Evolutionary conservation across 495 filamentous ascomycete species (phyloP).

Genomic region (Talaromyces stipitatus): DNA sequence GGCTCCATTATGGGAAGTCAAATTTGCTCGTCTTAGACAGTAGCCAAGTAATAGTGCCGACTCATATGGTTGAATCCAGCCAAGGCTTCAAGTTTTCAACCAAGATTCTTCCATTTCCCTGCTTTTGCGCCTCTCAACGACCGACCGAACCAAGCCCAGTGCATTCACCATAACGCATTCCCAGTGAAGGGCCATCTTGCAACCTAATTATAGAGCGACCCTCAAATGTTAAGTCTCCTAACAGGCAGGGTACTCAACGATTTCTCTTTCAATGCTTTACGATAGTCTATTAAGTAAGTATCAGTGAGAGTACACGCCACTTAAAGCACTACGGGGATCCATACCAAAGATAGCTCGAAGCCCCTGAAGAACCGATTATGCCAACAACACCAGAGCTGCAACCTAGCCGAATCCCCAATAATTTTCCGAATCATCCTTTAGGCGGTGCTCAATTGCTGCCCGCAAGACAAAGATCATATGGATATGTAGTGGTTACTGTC

Average conservation of each 20-base stretch:
- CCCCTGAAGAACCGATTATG: constrained; percentile 1
- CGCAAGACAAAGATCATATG: not conserved
- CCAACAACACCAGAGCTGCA: not conserved
- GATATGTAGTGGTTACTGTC: not conserved
- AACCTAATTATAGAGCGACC: no score
- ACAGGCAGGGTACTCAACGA: not conserved
- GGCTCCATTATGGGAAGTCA: no score
- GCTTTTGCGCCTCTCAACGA: no score
- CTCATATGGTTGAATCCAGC: no score
- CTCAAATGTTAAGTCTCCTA: not conserved
- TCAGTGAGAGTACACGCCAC: not conserved
- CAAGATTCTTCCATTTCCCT: no score
- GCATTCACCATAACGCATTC: no score
- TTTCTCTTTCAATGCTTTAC: not conserved
- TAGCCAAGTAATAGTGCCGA: no score
- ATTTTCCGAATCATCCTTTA: constrained; percentile 2
- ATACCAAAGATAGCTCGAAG: not conserved
- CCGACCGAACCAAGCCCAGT: no score
- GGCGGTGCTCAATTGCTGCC: not conserved
- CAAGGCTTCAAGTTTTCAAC: no score
- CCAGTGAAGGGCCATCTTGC: no score
- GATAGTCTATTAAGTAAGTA: not conserved
- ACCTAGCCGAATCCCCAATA: constrained; percentile 7
- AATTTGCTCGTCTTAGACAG: no score
- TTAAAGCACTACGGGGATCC: not conserved